Evolutionary conservation across 75 land plant species (phyloP), one percentile per base, ranked within the genome.

Genomic region (Isoetes taiwanensis): DNA sequence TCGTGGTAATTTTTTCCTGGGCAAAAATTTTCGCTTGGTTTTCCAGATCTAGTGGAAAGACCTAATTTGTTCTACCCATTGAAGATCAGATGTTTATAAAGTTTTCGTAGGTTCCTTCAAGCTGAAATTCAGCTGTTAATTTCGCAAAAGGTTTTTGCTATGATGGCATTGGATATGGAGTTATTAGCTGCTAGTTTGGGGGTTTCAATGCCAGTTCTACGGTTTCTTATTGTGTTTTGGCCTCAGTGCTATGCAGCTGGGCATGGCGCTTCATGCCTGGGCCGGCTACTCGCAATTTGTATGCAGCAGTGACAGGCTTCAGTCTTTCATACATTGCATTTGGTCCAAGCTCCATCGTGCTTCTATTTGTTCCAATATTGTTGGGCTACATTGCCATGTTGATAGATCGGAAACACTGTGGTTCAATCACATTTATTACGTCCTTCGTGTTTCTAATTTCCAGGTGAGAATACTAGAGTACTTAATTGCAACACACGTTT

Each of bases 371-470:
- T 11, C 84, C 96, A 32, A 78, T 89, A 69, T 5, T 74, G 2
- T 30, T 78, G 20, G 79, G 86, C 4, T 94, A 94, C 60, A 63
- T 38, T 17, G 74, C 82, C 32, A 94, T 94, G 99, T 28, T 80
- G 3, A 39, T 80, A 12, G 76, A 16, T 34, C 73, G 96, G 31
- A 28, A 64, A 23, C 48, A 61, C 28, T 81, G 80, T 33, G 99
- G 99, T 1, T 37, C 73, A 39, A 40, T 89, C 62, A 80, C 96
- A 25, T 94, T 85, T 65, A 59, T 89, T 56, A 46, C 27, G 23
- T 82, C 77, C 21, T 89, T 94, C 54, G 82, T 71, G 1, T 89
- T 90, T 63, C 83, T 94, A 50, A 80, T 89, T 61, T 74, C 78
- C 23, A 86, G 98, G 98, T 91, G 60, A 42, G 39, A n/a, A n/a